Conservation (phyloP, 2,329 filamentous ascomycete species). For the Ophiostoma himal-ulmi region DNA sequence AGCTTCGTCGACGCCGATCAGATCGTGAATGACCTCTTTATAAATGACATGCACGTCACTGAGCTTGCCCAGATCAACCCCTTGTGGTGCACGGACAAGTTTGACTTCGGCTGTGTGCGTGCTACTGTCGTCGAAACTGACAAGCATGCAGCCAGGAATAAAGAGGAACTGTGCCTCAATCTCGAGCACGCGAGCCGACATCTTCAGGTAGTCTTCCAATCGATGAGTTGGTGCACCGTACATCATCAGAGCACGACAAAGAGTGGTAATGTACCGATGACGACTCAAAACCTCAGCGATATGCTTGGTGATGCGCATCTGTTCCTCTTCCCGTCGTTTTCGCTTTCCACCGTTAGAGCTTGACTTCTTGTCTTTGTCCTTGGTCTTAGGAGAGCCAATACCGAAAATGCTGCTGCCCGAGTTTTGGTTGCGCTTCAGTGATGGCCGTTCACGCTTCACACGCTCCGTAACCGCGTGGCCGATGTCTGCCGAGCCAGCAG, state of each 20-base stretch:
- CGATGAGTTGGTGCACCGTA: conserved; percentile 89
- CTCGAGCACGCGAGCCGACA: conserved; percentile 81
- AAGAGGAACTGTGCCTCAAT: conserved; percentile 88
- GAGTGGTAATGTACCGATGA: conserved; percentile 75
- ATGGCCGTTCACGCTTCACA: conserved; percentile 35
- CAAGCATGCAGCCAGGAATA: conserved; percentile 87
- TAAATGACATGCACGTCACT: conserved; percentile 71
- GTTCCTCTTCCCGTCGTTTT: conserved; percentile 29
- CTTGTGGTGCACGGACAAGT: conserved; percentile 61
- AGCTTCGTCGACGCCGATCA: conserved; percentile 66
- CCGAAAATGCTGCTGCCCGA: conserved; percentile 23
- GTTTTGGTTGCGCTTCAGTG: conserved; percentile 25
- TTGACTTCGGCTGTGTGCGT: conserved; percentile 78
- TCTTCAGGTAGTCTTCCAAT: conserved; percentile 84
- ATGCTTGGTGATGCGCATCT: conserved; percentile 48
- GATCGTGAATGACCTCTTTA: conserved; percentile 75
- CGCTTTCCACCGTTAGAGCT: conserved; percentile 3
- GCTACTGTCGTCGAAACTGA: conserved; percentile 72
- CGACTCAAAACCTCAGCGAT: conserved; percentile 67
- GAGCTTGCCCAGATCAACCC: conserved; percentile 67
- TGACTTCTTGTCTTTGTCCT: conserved; percentile 17
- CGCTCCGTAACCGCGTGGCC: conserved; percentile 42
- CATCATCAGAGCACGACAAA: conserved; percentile 81
- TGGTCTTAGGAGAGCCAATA: conserved; percentile 19
- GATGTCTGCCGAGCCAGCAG: conserved; percentile 41